Evolutionary conservation across 306 rosid species (phyloP).

Genomic region (Lagenaria siceraria): DNA sequence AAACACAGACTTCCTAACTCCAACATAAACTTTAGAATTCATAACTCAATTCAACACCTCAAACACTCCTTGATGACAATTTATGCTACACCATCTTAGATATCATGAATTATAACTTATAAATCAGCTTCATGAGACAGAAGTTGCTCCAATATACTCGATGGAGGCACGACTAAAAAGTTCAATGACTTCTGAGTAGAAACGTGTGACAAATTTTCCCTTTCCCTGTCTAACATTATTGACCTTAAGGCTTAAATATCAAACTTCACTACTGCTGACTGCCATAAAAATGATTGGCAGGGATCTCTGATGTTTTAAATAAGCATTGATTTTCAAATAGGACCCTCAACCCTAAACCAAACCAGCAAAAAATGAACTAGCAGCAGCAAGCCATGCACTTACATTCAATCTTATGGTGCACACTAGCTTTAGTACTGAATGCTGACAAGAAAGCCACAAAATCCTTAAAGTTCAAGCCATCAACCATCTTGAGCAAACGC

Average conservation of each 20-base stretch:
- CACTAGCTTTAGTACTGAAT: conserved; percentile 56
- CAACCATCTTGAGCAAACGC: conserved; percentile 84
- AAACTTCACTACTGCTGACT: background rate
- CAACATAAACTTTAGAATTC: too few species aligned
- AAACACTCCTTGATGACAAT: background rate
- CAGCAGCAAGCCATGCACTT: conserved; percentile 10
- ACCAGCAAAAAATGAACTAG: background rate
- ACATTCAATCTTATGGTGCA: conserved; percentile 58
- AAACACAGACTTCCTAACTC: too few species aligned
- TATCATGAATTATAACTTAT: background rate
- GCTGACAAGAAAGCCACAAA: conserved; percentile 88
- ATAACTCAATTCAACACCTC: too few species aligned
- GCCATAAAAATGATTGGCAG: background rate
- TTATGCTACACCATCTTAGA: background rate
- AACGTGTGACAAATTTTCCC: background rate
- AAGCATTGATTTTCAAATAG: background rate
- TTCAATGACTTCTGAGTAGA: background rate
- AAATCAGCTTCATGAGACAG: background rate
- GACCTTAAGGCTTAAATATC: background rate
- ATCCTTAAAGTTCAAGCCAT: conserved; percentile 76
- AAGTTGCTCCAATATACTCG: background rate
- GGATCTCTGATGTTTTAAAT: background rate
- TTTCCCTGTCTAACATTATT: background rate
- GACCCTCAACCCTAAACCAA: background rate
- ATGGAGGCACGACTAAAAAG: background rate